Percentiles rank a stretch among this genome's conserved stretches.
Conservation (phyloP, 306 rosid species). For the Albizia julibrissin region DNA sequence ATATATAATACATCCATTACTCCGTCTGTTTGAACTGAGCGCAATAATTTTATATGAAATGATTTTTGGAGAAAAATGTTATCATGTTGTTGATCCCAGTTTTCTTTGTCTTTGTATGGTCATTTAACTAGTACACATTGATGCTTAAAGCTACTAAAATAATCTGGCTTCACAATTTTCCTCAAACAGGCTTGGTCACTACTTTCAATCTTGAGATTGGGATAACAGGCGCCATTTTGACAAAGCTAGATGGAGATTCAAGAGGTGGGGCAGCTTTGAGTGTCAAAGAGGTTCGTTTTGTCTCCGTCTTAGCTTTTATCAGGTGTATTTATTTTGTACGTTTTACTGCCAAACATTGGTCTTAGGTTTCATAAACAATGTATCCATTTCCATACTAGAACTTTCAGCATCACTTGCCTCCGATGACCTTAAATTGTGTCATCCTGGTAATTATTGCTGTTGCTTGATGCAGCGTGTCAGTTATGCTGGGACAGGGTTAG, state of each 20-base stretch:
- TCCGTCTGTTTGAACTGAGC: conserved; percentile 12
- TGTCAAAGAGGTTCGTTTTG: conserved; percentile 80
- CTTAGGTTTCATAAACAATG: conserved; percentile 11
- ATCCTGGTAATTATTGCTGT: conserved; percentile 19
- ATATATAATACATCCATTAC: not conserved
- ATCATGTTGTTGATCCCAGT: conserved; percentile 13
- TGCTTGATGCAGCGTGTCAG: conserved; percentile 17
- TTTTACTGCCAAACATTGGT: not conserved
- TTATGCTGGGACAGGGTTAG: conserved; percentile 6
- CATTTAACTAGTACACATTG: not conserved
- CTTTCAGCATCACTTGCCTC: conserved; percentile 16
- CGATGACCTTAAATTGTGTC: conserved; percentile 1
- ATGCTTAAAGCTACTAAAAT: conserved; percentile 8
- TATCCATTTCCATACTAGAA: conserved; percentile 16
- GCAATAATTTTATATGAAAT: not conserved
- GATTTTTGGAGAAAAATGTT: conserved; percentile 12
- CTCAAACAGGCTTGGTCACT: conserved; percentile 78
- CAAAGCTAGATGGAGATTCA: conserved; percentile 99
- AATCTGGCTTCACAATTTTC: conserved; percentile 32
- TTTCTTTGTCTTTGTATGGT: conserved; percentile 14
- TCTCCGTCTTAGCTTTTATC: conserved; percentile 20
- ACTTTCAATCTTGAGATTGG: conserved; percentile 97
- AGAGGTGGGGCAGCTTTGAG: conserved; percentile 99
- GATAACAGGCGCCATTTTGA: conserved; percentile 97
- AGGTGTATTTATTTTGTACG: conserved; percentile 27